Conservation (phyloP, 2,329 filamentous ascomycete species). For the Ophiocordyceps camponoti-leonardi region DNA sequence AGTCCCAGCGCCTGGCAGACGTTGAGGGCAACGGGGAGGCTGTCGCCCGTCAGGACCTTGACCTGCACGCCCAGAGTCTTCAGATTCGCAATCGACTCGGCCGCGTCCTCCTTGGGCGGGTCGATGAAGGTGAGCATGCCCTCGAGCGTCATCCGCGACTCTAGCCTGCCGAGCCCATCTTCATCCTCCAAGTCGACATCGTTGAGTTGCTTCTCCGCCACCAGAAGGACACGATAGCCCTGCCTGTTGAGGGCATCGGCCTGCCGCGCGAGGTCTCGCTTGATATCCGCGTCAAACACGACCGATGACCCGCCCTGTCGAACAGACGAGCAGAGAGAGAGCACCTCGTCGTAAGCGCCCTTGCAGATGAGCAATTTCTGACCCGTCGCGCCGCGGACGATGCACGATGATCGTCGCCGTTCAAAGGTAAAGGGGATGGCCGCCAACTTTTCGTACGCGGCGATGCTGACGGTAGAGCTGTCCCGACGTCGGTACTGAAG, state of each 20-base stretch:
- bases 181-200: conserved; percentile 5
- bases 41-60: conserved; percentile 13
- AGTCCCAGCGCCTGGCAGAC: conserved; percentile 10
- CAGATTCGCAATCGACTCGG: conserved; percentile 8
- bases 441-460: conserved; percentile 7
- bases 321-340: conserved; percentile 7
- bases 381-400: conserved; percentile 7
- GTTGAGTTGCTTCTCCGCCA: conserved; percentile 7
- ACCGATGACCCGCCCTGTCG: conserved; percentile 4
- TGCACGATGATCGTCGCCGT: conserved; percentile 8
- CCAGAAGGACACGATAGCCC: conserved; percentile 9
- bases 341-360: conserved; percentile 12
- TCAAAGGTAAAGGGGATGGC: conserved; percentile 11
- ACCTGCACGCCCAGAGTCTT: conserved; percentile 9
- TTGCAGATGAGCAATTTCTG: conserved; percentile 12
- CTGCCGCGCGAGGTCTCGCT: conserved; percentile 3
- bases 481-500: conserved; percentile 4
- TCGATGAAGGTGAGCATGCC: conserved; percentile 12
- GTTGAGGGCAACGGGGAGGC: conserved; percentile 11
- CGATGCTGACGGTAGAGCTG: conserved; percentile 4
- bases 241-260: conserved; percentile 5
- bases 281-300: conserved; percentile 4
- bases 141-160: conserved; percentile 9
- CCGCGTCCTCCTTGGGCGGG: conserved; percentile 12
- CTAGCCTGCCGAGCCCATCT: conserved; percentile 7